Conservation (phyloP, 805 yeast genomes). For the Debaryomyces tyrocola region DNA sequence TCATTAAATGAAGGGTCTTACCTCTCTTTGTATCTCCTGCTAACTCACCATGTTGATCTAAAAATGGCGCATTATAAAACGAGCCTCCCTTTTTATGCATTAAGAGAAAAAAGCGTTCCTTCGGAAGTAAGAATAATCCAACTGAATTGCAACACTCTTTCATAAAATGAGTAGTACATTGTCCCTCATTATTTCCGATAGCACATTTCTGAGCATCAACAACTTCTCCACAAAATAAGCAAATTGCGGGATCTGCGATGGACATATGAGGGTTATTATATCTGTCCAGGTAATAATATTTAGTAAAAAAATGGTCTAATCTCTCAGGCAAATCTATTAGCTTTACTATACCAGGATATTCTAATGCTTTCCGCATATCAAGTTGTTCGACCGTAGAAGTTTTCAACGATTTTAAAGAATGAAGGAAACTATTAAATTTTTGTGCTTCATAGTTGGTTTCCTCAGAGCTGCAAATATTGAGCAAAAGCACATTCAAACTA, state of each 20-base stretch:
- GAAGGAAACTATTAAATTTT: conserved; percentile 22
- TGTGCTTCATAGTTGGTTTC: conserved; percentile 21
- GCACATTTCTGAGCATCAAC: conserved; percentile 66
- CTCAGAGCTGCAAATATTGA: conserved; percentile 13
- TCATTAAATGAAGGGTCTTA: conserved; percentile 67
- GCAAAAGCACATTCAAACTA: conserved; percentile 22
- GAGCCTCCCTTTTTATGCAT: conserved; percentile 79
- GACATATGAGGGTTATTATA: conserved; percentile 36
- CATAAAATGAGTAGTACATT: conserved; percentile 71
- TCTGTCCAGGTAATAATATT: conserved; percentile 48
- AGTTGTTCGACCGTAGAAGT: conserved; percentile 6
- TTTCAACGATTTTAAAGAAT: conserved; percentile 6
- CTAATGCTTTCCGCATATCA: conserved; percentile 30
- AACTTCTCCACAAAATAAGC: conserved; percentile 76
- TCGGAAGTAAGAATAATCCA: conserved; percentile 76
- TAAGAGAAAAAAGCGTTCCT: conserved; percentile 61
- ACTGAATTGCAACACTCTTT: conserved; percentile 61
- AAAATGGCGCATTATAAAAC: conserved; percentile 78
- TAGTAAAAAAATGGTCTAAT: conserved; percentile 67
- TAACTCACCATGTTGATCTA: conserved; percentile 83
- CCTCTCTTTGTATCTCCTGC: conserved; percentile 73
- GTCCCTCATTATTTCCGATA: conserved; percentile 60
- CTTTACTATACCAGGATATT: conserved; percentile 66
- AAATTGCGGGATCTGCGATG: conserved; percentile 76
- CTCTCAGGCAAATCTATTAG: conserved; percentile 65